Conservation (phyloP, 345 rosid genomes). For the Euphorbia pulcherrima region DNA sequence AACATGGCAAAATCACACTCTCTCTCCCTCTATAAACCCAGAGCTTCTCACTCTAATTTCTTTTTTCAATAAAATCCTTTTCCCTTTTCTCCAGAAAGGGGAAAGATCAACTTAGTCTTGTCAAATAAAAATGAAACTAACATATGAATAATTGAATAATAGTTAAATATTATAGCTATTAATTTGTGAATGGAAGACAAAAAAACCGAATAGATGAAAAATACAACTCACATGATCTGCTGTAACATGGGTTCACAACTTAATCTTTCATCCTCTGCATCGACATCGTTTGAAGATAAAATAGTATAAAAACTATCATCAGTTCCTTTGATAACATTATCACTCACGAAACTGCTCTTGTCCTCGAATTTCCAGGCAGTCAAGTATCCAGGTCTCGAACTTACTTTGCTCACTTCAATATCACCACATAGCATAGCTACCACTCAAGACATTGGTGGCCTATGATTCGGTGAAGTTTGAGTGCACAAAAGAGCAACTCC, state of each 20-base stretch:
- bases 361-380: conserved; percentile 53
- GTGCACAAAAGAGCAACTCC: conserved; percentile 62
- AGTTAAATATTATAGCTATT: no score
- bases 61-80: no score
- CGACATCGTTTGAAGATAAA: conserved; percentile 16
- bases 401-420: conserved; percentile 42
- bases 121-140: no score
- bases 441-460: conserved; percentile 66
- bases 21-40: no score
- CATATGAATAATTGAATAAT: no score
- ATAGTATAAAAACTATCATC: conserved; percentile 4
- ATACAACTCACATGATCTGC: conserved; percentile 23
- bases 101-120: no score
- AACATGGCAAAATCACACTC: no score
- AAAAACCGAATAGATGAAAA: no score
- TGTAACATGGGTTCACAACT: conserved; percentile 12
- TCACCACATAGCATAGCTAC: conserved; percentile 68
- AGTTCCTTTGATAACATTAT: conserved; percentile 18
- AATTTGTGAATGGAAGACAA: no score
- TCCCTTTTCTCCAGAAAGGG: no score
- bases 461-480: conserved; percentile 45
- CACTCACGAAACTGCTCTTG: conserved; percentile 30
- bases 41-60: no score
- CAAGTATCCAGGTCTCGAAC: conserved; percentile 49
- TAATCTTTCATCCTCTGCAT: neutral